Evolutionary conservation across 805 yeast species (phyloP), one percentile per base, ranked within the genome.

Genomic region (Lipomyces spencermartinsiae): DNA sequence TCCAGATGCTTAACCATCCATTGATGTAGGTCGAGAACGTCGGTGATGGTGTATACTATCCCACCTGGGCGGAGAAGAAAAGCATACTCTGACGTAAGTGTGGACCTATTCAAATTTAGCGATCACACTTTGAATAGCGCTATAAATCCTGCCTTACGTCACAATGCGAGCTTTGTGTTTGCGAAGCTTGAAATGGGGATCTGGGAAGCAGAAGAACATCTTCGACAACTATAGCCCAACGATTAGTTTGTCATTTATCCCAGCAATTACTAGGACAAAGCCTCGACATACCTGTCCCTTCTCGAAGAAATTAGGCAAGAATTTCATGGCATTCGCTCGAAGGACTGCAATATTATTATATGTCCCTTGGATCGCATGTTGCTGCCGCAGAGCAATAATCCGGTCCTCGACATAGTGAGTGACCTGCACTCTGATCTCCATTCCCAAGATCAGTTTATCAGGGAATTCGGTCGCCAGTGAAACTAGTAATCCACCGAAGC

Each of bases 121-220:
- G 25, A n/a, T 19, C n/a, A 14, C 14, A 10, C 39, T 19, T 25
- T 46, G n/a, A 1, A 62, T 51, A 25, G 51, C n/a, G 19, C 7
- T 14, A 25, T 12, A 33, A 68, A 51, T 19, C 14, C 5, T 4
- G 5, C 51, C 67, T n/a, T 37, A 89, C 64, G 99, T 93, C 72
- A 95, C 86, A 76, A 95, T 95, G 82, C 99, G 85, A 6, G 98
- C 98, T 83, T 95, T 95, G 80, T 95, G 99, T 78, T 95, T 95
- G 76, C 98, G 85, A 79, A 92, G 97, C 78, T 95, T 95, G 83
- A 95, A 95, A 79, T 95, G 99, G 7, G 99, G 99, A 79, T 95
- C 99, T n/a, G 99, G 99, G 85, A 95, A 95, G 79, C 99, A 95
- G 82, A 95, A 95, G 81, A 95, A 95, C 86, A 95, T 91, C 82